Evolutionary conservation across 148 eudicot genomes (phyloP).

Genomic region (Selenicereus undatus): DNA sequence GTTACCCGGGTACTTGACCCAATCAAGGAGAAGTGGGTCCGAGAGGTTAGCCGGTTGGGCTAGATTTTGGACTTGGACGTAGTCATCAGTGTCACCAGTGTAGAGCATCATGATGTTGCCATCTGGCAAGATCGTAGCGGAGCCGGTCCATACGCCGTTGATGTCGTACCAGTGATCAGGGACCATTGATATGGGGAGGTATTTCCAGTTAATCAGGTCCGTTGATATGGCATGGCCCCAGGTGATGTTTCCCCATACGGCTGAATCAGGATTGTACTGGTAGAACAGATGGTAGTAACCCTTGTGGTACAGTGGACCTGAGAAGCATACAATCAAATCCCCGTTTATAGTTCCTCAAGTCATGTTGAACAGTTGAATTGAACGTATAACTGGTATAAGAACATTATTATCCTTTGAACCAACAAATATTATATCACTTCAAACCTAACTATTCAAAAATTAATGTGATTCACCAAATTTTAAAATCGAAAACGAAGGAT

Average conservation of each 20-base stretch:
- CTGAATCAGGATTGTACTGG: constrained; percentile 85
- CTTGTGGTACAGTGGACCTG: constrained; percentile 72
- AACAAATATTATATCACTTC: no score
- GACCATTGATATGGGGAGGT: constrained; percentile 68
- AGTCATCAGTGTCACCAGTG: constrained; percentile 63
- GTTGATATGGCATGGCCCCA: constrained; percentile 92
- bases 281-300: constrained; percentile 94
- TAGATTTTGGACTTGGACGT: constrained; percentile 77
- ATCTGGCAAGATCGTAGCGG: constrained; percentile 73
- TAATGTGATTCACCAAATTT: no score
- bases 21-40: constrained; percentile 77
- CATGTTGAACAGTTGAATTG: no score
- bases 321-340: constrained; percentile 1
- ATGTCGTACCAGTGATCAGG: constrained; percentile 74
- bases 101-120: constrained; percentile 78
- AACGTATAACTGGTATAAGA: no score
- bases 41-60: constrained; percentile 87
- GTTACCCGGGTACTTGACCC: constrained; percentile 72
- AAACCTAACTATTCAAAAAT: no score
- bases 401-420: no score
- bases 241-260: constrained; percentile 89
- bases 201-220: constrained; percentile 79
- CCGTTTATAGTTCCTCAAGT: neutral
- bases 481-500: no score
- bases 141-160: constrained; percentile 94